Evolutionary conservation across 2,329 filamentous ascomycete species (phyloP).

Genomic region (Chrysosporium queenslandicum): DNA sequence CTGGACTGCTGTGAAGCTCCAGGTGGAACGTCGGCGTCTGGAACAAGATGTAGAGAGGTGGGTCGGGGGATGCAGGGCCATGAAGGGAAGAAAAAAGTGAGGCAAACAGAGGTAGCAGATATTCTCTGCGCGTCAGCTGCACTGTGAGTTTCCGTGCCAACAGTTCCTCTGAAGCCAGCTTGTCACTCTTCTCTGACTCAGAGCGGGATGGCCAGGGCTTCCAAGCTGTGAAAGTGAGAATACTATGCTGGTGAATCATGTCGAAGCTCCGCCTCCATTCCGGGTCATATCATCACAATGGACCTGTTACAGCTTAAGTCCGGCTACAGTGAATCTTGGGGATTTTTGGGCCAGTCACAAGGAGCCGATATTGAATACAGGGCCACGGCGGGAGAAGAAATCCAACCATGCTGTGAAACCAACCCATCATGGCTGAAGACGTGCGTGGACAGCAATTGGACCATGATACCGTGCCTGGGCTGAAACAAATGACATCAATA

Average conservation of each 20-base stretch:
- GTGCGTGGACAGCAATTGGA: not conserved
- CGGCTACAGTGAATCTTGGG: not conserved
- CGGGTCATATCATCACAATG: not conserved
- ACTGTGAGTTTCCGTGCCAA: constrained; percentile 5
- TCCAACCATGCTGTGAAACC: constrained; percentile 1
- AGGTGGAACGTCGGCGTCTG: not conserved
- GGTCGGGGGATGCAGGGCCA: not conserved
- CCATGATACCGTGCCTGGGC: not conserved
- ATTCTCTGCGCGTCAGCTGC: not conserved
- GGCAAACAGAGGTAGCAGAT: not conserved
- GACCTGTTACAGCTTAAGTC: not conserved
- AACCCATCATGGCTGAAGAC: not conserved
- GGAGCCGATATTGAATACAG: not conserved
- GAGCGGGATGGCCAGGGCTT: no score
- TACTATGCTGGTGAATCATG: no score
- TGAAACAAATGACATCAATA: not conserved
- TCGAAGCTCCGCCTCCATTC: no score
- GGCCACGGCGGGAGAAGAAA: not conserved
- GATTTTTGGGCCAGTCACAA: not conserved
- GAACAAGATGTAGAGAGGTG: not conserved
- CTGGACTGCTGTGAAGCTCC: not conserved
- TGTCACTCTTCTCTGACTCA: no score
- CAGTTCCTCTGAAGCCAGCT: no score
- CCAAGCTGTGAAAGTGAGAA: no score
- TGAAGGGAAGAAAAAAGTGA: not conserved